Evolutionary conservation across 768 basidiomycete species (phyloP).

Genomic region (Omphalotus guepiniiformis): DNA sequence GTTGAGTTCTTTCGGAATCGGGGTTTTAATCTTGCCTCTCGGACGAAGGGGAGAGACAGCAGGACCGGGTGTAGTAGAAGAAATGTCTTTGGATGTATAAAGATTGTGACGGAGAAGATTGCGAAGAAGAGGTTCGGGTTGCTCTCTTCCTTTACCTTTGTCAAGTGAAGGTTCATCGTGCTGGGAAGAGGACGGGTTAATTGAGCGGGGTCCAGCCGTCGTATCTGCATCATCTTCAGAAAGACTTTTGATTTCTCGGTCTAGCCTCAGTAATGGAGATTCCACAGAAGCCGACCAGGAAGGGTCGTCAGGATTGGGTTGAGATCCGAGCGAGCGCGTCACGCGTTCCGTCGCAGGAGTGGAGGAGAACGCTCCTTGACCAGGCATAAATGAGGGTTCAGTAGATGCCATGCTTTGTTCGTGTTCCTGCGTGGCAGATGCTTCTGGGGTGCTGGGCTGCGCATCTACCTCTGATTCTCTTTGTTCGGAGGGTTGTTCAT

Average conservation of each 20-base stretch:
- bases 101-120: conserved; percentile 51
- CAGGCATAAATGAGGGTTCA: conserved; percentile 73
- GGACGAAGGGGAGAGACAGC: conserved; percentile 34
- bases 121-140: conserved; percentile 36
- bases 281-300: conserved; percentile 76
- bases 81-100: conserved; percentile 27
- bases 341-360: conserved; percentile 60
- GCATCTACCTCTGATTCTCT: conserved; percentile 27
- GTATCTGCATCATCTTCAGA: conserved; percentile 33
- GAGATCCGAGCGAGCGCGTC: conserved; percentile 33
- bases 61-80: conserved; percentile 3
- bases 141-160: conserved; percentile 47
- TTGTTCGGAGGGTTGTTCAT: conserved; percentile 43
- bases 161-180: conserved; percentile 8
- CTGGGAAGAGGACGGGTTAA: background rate
- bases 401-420: conserved; percentile 48
- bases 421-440: conserved; percentile 19
- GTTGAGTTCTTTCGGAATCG: conserved; percentile 49
- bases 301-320: conserved; percentile 44
- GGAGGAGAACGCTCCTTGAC: conserved; percentile 69
- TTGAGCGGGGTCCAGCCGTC: conserved; percentile 7
- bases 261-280: conserved; percentile 66
- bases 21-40: conserved; percentile 52
- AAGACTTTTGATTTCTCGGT: conserved; percentile 57
- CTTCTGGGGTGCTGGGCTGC: conserved; percentile 16